Evolutionary conservation across 441 rosid species (phyloP).

Genomic region (Kokia cookei): DNA sequence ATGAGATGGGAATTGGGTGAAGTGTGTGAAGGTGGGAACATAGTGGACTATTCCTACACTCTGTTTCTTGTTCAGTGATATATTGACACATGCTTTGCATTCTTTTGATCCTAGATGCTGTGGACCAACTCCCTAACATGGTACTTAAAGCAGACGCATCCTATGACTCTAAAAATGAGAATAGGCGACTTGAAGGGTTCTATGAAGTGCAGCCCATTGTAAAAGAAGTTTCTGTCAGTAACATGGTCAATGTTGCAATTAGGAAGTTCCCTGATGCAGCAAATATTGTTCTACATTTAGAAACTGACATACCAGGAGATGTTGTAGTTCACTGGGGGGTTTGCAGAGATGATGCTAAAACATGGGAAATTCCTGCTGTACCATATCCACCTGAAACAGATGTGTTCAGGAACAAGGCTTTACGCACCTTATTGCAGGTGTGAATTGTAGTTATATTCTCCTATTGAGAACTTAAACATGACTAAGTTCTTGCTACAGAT

Average conservation of each 20-base stretch:
- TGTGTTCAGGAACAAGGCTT: slow-evolving; percentile 71
- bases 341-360: slow-evolving; percentile 65
- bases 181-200: slow-evolving; percentile 46
- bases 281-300: slow-evolving; percentile 54
- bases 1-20: not conserved
- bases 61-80: not conserved
- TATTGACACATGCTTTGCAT: slow-evolving; percentile 15
- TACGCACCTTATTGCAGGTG: slow-evolving; percentile 80
- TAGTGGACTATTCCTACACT: not conserved
- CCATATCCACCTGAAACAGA: slow-evolving; percentile 75
- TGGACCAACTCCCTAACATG: slow-evolving; percentile 45
- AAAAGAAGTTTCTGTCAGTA: slow-evolving; percentile 40
- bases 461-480: slow-evolving; percentile 3
- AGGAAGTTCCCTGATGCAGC: slow-evolving; percentile 59
- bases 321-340: slow-evolving; percentile 95
- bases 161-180: slow-evolving; percentile 30
- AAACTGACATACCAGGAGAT: slow-evolving; percentile 81
- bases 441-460: slow-evolving; percentile 4
- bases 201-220: slow-evolving; percentile 64
- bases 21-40: not conserved
- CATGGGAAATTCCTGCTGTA: slow-evolving; percentile 79
- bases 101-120: slow-evolving; percentile 38
- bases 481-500: slow-evolving; percentile 8
- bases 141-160: slow-evolving; percentile 39
- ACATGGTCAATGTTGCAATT: slow-evolving; percentile 53